These are phyloP conservation scores for Wickerhamiella allomyrinae DNA, from an alignment of 805 yeast genomes.

Conservation along the genomic window DNA sequence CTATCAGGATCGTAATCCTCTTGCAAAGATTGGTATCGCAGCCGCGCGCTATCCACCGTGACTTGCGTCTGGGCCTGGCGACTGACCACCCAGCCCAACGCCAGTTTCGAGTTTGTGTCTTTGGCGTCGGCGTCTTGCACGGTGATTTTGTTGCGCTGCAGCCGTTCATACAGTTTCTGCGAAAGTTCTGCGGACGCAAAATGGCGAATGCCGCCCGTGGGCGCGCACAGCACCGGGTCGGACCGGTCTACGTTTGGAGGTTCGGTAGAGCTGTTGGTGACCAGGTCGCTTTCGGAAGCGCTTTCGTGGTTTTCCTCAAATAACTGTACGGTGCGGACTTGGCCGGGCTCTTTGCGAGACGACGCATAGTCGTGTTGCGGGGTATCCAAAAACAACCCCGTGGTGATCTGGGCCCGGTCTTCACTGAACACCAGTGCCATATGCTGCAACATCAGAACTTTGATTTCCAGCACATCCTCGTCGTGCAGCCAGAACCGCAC, in stretches of 20 bases:
- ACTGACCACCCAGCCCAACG: constrained; percentile 24
- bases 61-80: constrained; percentile 7
- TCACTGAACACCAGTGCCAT: constrained; percentile 12
- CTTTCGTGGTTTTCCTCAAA: not conserved
- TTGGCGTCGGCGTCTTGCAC: not conserved
- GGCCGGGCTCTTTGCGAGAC: constrained; percentile 28
- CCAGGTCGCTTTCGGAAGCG: not conserved
- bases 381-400: constrained; percentile 26
- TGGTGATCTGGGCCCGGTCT: constrained; percentile 15
- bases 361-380: constrained; percentile 25
- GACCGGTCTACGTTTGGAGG: constrained; percentile 1
- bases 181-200: constrained; percentile 11
- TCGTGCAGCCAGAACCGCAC: constrained; percentile 41
- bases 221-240: constrained; percentile 22
- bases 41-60: constrained; percentile 1
- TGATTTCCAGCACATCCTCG: constrained; percentile 43
- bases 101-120: constrained; percentile 18
- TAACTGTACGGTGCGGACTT: constrained; percentile 19
- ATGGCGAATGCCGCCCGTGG: constrained; percentile 27
- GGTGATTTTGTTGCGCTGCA: not conserved
- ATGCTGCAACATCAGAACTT: constrained; percentile 31
- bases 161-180: constrained; percentile 6
- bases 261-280: not conserved
- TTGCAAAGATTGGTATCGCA: constrained; percentile 1
- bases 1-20: constrained; percentile 1